Conservation (phyloP, 2,329 filamentous ascomycete species). For the Nannizzia gypsea region DNA sequence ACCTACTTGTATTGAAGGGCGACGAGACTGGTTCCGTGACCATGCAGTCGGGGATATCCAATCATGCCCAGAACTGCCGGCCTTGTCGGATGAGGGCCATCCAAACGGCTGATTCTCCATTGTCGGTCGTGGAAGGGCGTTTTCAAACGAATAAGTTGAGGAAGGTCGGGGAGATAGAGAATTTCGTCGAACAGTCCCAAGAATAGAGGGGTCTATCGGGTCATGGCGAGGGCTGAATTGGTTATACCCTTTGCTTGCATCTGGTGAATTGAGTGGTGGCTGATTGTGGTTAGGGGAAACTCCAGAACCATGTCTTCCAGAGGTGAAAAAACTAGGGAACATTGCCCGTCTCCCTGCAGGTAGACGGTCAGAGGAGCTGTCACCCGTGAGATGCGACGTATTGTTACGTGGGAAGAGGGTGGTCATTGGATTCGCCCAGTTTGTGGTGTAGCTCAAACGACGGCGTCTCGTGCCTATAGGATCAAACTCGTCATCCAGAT, state of each 20-base stretch:
- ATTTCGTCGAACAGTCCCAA: slow-evolving; percentile 32
- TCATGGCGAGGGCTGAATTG: slow-evolving; percentile 37
- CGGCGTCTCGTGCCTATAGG: slow-evolving; percentile 40
- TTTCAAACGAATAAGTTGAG: slow-evolving; percentile 46
- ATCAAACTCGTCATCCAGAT: slow-evolving; percentile 41
- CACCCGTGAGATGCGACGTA: slow-evolving; percentile 31
- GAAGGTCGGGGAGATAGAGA: slow-evolving; percentile 38
- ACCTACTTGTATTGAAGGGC: slow-evolving; percentile 67
- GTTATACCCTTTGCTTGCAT: slow-evolving; percentile 32
- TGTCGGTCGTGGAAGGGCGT: slow-evolving; percentile 57
- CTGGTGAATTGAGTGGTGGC: slow-evolving; percentile 23
- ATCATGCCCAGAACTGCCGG: slow-evolving; percentile 43
- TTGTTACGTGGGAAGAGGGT: slow-evolving; percentile 35
- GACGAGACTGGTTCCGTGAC: slow-evolving; percentile 65
- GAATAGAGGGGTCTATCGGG: slow-evolving; percentile 36
- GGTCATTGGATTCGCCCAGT: slow-evolving; percentile 42
- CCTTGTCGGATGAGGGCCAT: slow-evolving; percentile 43
- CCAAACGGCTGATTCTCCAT: slow-evolving; percentile 68
- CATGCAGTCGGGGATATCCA: slow-evolving; percentile 49
- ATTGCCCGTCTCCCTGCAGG: slow-evolving; percentile 26
- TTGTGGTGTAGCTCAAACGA: slow-evolving; percentile 46
- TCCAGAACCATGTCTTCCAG: slow-evolving; percentile 27
- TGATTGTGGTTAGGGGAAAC: slow-evolving; percentile 22
- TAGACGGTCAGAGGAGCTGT: slow-evolving; percentile 29
- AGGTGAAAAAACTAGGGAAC: slow-evolving; percentile 35